Base-by-base conservation (phyloP, 2,329 filamentous ascomycete species). In the Nectriaceae sp. region DNA sequence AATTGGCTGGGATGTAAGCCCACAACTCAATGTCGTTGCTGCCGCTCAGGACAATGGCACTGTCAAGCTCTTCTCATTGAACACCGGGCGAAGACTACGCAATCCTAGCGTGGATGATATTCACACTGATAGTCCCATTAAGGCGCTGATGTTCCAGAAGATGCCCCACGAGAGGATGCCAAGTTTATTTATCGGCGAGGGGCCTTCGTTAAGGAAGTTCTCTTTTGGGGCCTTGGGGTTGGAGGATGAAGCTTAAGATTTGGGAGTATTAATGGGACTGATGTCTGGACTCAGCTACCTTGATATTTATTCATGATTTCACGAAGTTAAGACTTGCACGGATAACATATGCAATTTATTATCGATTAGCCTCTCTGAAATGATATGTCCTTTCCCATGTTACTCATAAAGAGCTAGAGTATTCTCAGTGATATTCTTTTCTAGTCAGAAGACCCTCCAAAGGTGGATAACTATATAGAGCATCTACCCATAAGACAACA, bases 1-100 rank as follows among this genome's bases (percentile, higher is more conserved):
- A 16, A 70, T 78, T 10, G 83, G 81, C 1, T 74, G 83, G 55
- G 80, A 81, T 44, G 71, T 78, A 4, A 71, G 76, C 47, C 40
- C 64, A 0, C 68, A 70, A n/a, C 62, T 74, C 6, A 78, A 77
- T 11, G 55, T 80, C 20, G 73, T 81, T 4, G 82, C 81, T 0
- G 76, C 80, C 0, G 79, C 77, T 0, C 78, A 81, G 40, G 75
- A 79, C 33, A 70, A 78, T 40, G 74, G 73, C 11, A 72, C 64
- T 0, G 66, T 83, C 0, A 70, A 58, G 2, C 54, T 83, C 11
- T 82, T 80, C 55, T 82, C 79, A 8, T 59, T 80, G 5, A 56
- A 54, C 6, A 75, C 73, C 2, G 80, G 80, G 0, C 53, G 66
- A 11, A 59, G 61, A 11, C 53, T 83, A 4, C 50, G 50, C 3